Conservation (phyloP, 73 alveolate species). For the Paramecium primaurelia region DNA sequence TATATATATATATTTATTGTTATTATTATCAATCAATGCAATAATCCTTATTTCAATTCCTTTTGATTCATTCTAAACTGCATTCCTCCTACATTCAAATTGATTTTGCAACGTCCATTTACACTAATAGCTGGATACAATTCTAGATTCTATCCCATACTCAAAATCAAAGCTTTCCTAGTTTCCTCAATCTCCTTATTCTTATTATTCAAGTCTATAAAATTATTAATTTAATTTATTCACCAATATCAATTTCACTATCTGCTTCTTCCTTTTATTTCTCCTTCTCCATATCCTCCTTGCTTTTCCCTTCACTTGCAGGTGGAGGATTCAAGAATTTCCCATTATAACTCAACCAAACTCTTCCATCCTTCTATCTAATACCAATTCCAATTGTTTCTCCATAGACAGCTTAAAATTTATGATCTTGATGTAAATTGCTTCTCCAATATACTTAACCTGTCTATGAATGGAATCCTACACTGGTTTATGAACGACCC, state of each 20-base stretch:
- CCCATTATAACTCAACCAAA: slow-evolving; percentile 49
- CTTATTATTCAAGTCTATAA: not conserved
- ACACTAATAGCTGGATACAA: not conserved
- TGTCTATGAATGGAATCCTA: not conserved
- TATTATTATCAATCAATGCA: not conserved
- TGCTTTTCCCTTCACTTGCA: not conserved
- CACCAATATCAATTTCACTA: not conserved
- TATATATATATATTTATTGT: not conserved
- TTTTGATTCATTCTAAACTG: slow-evolving; percentile 26
- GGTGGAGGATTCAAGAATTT: slow-evolving; percentile 49
- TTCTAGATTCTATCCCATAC: not conserved
- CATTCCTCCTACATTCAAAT: slow-evolving; percentile 33
- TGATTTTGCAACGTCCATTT: slow-evolving; percentile 32
- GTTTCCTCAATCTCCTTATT: not conserved
- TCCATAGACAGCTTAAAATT: slow-evolving; percentile 22
- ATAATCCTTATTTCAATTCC: slow-evolving; percentile 8
- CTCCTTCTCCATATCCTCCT: not conserved
- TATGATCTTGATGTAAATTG: not conserved
- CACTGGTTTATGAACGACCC: slow-evolving; percentile 12
- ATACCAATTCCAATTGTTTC: slow-evolving; percentile 42
- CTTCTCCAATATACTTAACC: not conserved
- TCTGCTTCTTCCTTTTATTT: not conserved
- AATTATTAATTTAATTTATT: not conserved
- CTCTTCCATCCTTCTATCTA: slow-evolving; percentile 30
- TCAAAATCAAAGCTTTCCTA: not conserved